Evolutionary conservation across 345 rosid genomes (phyloP).

Genomic region (Psidium guajava): DNA sequence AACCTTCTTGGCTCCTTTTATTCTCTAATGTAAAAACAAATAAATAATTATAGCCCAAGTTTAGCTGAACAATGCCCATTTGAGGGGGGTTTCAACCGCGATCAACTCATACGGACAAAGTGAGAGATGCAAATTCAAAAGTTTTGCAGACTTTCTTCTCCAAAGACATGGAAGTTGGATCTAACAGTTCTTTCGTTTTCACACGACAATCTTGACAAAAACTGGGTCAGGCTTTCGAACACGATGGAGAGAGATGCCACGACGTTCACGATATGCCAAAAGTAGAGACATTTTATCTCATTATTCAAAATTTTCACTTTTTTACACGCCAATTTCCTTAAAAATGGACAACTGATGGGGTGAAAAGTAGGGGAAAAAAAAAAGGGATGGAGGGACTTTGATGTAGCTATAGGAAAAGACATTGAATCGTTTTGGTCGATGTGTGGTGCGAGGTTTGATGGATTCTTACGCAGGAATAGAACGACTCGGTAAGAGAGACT

Average conservation of each 20-base stretch:
- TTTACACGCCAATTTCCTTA: not conserved
- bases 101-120: not conserved
- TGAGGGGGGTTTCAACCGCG: not conserved
- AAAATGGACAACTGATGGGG: not conserved
- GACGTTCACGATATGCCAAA: not conserved
- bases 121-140: not conserved
- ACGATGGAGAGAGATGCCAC: not conserved
- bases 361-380: not conserved
- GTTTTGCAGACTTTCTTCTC: not conserved
- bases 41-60: not conserved
- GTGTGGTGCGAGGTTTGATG: not conserved
- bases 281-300: not conserved
- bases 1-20: not conserved
- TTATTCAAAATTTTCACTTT: not conserved
- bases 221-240: not conserved
- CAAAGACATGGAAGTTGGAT: not conserved
- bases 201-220: not conserved
- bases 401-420: not conserved
- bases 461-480: not conserved
- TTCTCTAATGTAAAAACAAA: not conserved
- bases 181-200: not conserved
- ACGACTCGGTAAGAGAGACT: not conserved
- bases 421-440: not conserved
- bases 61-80: not conserved
- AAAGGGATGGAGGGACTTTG: not conserved